These are phyloP conservation scores for Apophysomyces ossiformis DNA, from an alignment of 371 early-diverging fungal genomes.

Conservation along the genomic window DNA sequence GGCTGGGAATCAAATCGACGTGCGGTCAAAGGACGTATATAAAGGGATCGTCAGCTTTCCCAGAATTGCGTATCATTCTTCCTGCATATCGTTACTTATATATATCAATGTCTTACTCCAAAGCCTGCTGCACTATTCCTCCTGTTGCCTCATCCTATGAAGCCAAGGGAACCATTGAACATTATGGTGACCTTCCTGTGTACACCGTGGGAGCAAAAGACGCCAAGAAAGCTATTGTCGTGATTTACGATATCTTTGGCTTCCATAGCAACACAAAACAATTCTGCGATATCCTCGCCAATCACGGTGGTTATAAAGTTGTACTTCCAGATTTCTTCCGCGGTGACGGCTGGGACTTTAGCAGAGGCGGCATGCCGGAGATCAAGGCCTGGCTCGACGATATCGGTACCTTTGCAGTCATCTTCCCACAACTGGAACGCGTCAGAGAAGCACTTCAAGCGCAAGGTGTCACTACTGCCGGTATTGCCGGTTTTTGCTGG, in stretches of 20 bases:
- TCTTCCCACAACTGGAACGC: constrained; percentile 33
- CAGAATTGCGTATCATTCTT: too few species aligned
- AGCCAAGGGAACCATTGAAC: constrained; percentile 48
- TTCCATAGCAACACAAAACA: constrained; percentile 57
- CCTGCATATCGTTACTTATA: too few species aligned
- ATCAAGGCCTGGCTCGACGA: constrained; percentile 35
- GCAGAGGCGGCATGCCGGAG: constrained; percentile 24
- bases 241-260: constrained; percentile 48
- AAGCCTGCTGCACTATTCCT: constrained; percentile 63
- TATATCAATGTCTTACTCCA: constrained; percentile 54
- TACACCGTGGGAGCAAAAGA: constrained; percentile 42
- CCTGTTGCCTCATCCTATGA: constrained; percentile 62
- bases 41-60: too few species aligned
- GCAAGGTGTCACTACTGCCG: constrained; percentile 41
- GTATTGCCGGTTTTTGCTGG: constrained; percentile 68
- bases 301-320: constrained; percentile 55
- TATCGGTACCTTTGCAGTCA: constrained; percentile 36
- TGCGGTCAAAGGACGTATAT: too few species aligned
- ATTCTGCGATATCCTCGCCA: constrained; percentile 64
- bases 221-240: constrained; percentile 42
- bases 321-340: constrained; percentile 67
- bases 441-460: constrained; percentile 38
- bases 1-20: too few species aligned
- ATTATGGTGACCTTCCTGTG: constrained; percentile 38
- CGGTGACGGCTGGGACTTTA: constrained; percentile 40